phyloP scores from a whole-genome alignment of 2,329 filamentous ascomycete genomes.

The Canariomyces notabilis region DNA sequence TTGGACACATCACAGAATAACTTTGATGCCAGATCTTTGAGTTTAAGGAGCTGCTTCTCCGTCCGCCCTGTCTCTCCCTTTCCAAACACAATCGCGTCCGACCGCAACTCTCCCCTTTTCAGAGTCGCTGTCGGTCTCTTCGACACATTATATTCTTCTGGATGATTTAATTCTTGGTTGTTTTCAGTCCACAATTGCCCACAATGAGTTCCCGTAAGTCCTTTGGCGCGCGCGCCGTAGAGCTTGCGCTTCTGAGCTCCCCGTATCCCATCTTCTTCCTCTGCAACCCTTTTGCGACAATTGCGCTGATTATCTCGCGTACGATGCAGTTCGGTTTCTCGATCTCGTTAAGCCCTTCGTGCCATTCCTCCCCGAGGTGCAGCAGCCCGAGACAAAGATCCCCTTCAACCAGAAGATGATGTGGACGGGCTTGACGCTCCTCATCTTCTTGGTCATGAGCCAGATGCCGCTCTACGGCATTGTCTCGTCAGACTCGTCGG shows the following conservation, averaged over 20 bases:
- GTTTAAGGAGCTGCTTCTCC: constrained; percentile 23
- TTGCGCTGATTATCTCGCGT: constrained; percentile 17
- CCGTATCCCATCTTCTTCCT: constrained; percentile 7
- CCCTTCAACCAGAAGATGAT: constrained; percentile 98
- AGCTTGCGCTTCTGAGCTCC: constrained; percentile 6
- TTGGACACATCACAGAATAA: constrained; percentile 30
- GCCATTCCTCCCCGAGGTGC: constrained; percentile 98
- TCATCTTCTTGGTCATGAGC: constrained; percentile 99
- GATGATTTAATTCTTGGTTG: constrained; percentile 31
- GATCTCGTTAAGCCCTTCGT: constrained; percentile 99
- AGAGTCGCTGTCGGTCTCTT: constrained; percentile 31
- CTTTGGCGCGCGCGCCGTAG: constrained; percentile 5
- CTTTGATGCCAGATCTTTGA: constrained; percentile 26
- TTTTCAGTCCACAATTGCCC: constrained; percentile 33
- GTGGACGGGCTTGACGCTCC: constrained; percentile 89
- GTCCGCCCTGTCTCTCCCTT: constrained; percentile 52
- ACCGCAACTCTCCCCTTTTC: constrained; percentile 22
- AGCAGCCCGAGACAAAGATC: constrained; percentile 96
- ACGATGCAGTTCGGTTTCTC: constrained; percentile 82
- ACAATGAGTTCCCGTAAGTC: constrained; percentile 54
- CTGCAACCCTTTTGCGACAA: constrained; percentile 15
- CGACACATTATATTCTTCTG: constrained; percentile 29
- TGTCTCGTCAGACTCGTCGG: constrained; percentile 96
- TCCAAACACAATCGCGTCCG: constrained; percentile 26
- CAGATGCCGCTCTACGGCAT: constrained; percentile 99